phyloP scores from a whole-genome alignment of 2,329 filamentous ascomycete species.

The Curvularia spicifera region DNA sequence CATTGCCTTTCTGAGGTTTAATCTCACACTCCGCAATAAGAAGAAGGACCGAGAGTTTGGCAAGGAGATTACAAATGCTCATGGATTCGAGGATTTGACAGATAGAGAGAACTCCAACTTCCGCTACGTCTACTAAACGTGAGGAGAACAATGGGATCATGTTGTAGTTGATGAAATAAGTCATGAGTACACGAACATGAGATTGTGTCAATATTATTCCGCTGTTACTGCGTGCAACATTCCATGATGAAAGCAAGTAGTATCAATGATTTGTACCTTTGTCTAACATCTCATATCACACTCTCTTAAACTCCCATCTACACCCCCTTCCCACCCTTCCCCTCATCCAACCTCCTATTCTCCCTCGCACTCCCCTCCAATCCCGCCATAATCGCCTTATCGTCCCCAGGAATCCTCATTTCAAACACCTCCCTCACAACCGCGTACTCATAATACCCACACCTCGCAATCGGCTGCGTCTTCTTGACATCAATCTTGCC shows the following conservation, averaged over 20 bases:
- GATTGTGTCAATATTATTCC: background rate
- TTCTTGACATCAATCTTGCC: slow-evolving; percentile 63
- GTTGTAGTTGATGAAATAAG: background rate
- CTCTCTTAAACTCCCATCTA: background rate
- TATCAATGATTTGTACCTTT: background rate
- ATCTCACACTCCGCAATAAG: slow-evolving; percentile 65
- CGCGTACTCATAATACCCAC: slow-evolving; percentile 66
- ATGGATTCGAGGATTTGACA: slow-evolving; percentile 69
- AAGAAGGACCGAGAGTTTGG: slow-evolving; percentile 57
- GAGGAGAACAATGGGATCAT: background rate
- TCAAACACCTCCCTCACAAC: slow-evolving; percentile 64
- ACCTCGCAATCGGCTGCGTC: slow-evolving; percentile 65
- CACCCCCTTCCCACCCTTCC: background rate
- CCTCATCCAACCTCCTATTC: slow-evolving; percentile 24
- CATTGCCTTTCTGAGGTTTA: slow-evolving; percentile 64
- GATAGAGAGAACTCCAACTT: slow-evolving; percentile 68
- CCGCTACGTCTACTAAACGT: slow-evolving; percentile 58
- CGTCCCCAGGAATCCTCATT: slow-evolving; percentile 59
- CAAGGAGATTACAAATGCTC: slow-evolving; percentile 44
- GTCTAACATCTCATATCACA: background rate
- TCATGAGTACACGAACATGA: background rate
- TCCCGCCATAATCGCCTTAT: slow-evolving; percentile 31
- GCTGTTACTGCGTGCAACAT: background rate
- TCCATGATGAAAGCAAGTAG: background rate
- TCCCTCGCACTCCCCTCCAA: slow-evolving; percentile 40